A percentile compares a stretch with the other conserved stretches of the same genome.
Evolutionary conservation across 2,329 filamentous ascomycete genomes (phyloP).

Genomic region (Nannizzia gypsea): DNA sequence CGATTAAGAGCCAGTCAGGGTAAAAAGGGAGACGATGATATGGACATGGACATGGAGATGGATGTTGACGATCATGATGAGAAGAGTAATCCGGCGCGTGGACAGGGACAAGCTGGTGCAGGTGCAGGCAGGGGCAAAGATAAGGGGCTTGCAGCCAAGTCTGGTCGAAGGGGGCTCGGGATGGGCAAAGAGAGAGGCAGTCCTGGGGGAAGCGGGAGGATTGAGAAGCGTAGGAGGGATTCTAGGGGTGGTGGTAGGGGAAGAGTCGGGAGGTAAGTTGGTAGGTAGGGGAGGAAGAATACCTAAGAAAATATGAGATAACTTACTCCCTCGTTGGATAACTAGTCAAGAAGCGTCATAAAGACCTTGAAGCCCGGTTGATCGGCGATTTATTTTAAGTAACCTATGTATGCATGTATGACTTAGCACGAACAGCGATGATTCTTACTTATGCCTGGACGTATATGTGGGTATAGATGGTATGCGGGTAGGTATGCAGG

Average conservation of each 20-base stretch:
- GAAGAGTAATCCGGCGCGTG: conserved; percentile 19
- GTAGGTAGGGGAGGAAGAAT: too few species aligned
- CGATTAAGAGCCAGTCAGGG: conserved; percentile 48
- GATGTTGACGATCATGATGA: conserved; percentile 40
- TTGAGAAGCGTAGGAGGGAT: conserved; percentile 12
- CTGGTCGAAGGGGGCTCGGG: conserved; percentile 20
- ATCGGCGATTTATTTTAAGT: too few species aligned
- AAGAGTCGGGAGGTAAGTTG: conserved; percentile 1
- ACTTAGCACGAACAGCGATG: neutral
- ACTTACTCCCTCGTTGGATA: too few species aligned
- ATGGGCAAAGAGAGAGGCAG: conserved; percentile 20
- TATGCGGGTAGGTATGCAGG: neutral
- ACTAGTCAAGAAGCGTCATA: too few species aligned
- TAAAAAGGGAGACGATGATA: conserved; percentile 24
- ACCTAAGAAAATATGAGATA: too few species aligned
- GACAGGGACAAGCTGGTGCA: neutral
- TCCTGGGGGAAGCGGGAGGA: conserved; percentile 18
- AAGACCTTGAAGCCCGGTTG: too few species aligned
- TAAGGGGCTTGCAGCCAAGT: conserved; percentile 19
- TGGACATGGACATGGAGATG: conserved; percentile 27
- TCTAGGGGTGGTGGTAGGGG: conserved; percentile 12
- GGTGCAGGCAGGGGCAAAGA: conserved; percentile 6
- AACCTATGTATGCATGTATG: neutral
- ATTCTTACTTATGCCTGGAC: neutral
- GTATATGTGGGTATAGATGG: neutral